These are phyloP conservation scores for Trichophaea hybrida DNA, from an alignment of 2,329 filamentous ascomycete genomes.

Conservation along the genomic window DNA sequence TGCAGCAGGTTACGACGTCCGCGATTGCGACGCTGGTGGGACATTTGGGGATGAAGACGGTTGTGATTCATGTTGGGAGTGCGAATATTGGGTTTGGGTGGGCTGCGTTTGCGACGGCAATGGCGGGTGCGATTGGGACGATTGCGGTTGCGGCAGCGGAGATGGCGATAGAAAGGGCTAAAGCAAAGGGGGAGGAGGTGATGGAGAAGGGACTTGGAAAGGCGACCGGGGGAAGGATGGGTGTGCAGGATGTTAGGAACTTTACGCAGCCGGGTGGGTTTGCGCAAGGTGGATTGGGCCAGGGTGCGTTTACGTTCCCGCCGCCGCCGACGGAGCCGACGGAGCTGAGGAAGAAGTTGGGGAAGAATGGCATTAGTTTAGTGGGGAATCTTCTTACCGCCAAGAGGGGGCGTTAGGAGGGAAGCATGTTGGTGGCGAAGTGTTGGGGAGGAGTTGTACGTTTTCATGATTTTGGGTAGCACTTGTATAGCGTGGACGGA, in stretches of 20 bases:
- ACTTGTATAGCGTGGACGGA: too few relatives aligned
- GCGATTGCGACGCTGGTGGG: constrained; percentile 22
- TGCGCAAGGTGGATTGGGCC: too few relatives aligned
- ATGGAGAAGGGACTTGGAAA: constrained; percentile 14
- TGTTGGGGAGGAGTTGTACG: too few relatives aligned
- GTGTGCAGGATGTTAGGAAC: neutral
- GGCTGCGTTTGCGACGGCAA: constrained; percentile 23
- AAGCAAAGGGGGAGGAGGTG: constrained; percentile 17
- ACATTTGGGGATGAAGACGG: constrained; percentile 21
- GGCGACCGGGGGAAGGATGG: constrained; percentile 6
- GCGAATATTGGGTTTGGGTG: constrained; percentile 25
- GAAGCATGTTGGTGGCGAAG: too few relatives aligned
- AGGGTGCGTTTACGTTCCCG: too few relatives aligned
- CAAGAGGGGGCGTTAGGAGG: too few relatives aligned
- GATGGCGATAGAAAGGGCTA: constrained; percentile 21
- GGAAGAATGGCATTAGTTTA: neutral
- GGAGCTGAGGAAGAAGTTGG: neutral
- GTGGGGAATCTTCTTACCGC: neutral
- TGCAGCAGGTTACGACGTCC: constrained; percentile 24
- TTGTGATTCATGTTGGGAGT: constrained; percentile 22
- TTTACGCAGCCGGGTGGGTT: neutral
- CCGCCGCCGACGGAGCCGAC: too few relatives aligned
- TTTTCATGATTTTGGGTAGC: too few relatives aligned
- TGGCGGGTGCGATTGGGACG: constrained; percentile 19
- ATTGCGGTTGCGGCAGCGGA: constrained; percentile 23